Base-by-base conservation (phyloP, 495 filamentous ascomycete genomes). In the Penicillium tannophilum region DNA sequence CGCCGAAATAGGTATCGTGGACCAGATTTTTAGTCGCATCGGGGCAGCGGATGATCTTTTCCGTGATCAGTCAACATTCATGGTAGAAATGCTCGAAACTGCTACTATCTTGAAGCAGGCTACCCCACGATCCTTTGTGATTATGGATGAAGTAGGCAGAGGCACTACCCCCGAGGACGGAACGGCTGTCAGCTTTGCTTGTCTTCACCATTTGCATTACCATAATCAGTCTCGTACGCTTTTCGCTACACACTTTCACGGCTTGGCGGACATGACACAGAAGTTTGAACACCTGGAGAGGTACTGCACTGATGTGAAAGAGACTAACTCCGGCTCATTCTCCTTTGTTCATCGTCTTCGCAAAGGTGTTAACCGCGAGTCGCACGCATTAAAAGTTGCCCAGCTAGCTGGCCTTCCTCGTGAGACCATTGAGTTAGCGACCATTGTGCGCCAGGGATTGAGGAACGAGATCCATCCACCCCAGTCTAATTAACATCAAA, bases 121-220 rank as follows among this genome's bases (percentile, higher is more conserved):
- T 4, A 82, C 74, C 1, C 55, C 73, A 14, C 76, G 77, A 9
- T 84, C 86, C 0, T 93, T 98, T 62, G 94, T 98, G n/a, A 91
- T 98, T 67, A 98, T 98, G 93, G 94, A 98, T 68, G 94, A 98
- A 76, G 87, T 98, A 19, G 94, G 94, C 0, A 84, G 94, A 20
- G 94, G 94, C 2, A 98, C 95, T 9, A 95, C 93, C 3, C 92
- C 94, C 1, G 86, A 90, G 59, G 95, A 97, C 66, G 95, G 94
- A 4, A 80, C 87, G 10, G 95, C 94, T 2, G 86, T 98, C 11
- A 92, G 91, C 7, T 97, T 90, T 68, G 94, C 94, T 1, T 89
- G 86, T 65, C 76, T 98, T 36, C 82, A 93, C 63, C 90, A 96
- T 71, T 74, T 98, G 35, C 85, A 90, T 56, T 76, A 85, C 54